A percentile compares a stretch with the other conserved stretches of the same genome.
Conservation (phyloP, 2,329 filamentous ascomycete genomes). For the Fusarium xylarioides region DNA sequence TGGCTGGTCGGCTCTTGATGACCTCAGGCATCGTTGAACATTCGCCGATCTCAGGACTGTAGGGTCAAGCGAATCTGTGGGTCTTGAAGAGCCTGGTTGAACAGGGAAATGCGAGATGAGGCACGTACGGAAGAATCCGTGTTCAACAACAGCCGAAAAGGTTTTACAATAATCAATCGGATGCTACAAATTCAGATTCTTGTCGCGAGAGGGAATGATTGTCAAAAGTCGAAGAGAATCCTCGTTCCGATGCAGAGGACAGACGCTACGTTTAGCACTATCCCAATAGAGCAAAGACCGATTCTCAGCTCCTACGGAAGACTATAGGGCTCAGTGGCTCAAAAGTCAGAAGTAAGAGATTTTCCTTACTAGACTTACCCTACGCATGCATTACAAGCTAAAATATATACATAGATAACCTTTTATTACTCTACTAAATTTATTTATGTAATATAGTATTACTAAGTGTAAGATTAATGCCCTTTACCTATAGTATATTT, state of each 20-base stretch:
- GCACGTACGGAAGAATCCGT: neutral
- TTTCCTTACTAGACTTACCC: no score
- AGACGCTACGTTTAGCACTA: no score
- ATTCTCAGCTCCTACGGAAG: no score
- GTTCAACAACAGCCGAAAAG: neutral
- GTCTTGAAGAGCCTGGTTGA: neutral
- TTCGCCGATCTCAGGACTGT: neutral
- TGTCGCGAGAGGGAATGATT: neutral
- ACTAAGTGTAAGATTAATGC: no score
- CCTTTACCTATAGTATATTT: no score
- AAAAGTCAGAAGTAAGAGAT: no score
- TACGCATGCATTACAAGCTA: no score
- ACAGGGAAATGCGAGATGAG: neutral
- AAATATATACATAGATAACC: no score
- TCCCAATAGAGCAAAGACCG: neutral
- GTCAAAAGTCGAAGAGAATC: neutral
- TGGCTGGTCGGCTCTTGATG: neutral
- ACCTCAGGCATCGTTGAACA: neutral
- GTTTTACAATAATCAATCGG: neutral
- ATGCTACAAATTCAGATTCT: neutral
- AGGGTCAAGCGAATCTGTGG: neutral
- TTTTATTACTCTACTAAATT: no score
- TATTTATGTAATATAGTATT: no score
- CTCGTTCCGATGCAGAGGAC: neutral
- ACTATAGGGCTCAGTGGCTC: no score